These are phyloP conservation scores for Nemania abortiva DNA, from an alignment of 2,329 filamentous ascomycete species.

Conservation along the genomic window DNA sequence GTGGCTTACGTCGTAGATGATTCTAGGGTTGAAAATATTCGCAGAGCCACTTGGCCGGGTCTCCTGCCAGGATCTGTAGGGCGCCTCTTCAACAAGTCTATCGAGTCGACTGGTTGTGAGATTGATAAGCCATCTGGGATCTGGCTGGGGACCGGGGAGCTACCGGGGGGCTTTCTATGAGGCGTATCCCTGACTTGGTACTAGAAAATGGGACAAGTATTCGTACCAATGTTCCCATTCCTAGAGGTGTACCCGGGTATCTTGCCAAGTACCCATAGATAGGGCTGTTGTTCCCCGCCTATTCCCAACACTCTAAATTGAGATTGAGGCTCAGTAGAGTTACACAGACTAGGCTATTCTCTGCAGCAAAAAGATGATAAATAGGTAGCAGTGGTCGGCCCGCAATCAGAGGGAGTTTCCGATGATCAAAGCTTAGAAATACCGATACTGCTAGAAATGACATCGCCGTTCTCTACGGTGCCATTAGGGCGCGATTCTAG, in stretches of 20 bases:
- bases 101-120: not conserved
- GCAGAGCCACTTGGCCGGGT: not conserved
- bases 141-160: not conserved
- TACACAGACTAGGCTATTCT: slow-evolving; percentile 14
- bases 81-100: not conserved
- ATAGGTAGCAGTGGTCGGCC: not conserved
- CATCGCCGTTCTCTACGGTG: slow-evolving; percentile 6
- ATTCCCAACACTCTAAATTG: not conserved
- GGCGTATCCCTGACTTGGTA: not conserved
- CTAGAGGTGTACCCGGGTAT: not conserved
- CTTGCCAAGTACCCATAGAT: not conserved
- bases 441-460: not conserved
- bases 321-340: slow-evolving; percentile 15
- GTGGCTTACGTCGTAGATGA: too few relatives aligned
- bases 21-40: not conserved
- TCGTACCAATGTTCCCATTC: not conserved
- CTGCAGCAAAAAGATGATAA: slow-evolving; percentile 4
- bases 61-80: not conserved
- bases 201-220: not conserved
- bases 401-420: not conserved
- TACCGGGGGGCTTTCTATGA: not conserved
- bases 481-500: slow-evolving; percentile 47
- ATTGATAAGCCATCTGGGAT: not conserved
- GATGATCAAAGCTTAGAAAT: slow-evolving; percentile 38
- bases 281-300: not conserved